Evolutionary conservation across 2,329 filamentous ascomycete genomes (phyloP).

Genomic region (Aureobasidium sp.): DNA sequence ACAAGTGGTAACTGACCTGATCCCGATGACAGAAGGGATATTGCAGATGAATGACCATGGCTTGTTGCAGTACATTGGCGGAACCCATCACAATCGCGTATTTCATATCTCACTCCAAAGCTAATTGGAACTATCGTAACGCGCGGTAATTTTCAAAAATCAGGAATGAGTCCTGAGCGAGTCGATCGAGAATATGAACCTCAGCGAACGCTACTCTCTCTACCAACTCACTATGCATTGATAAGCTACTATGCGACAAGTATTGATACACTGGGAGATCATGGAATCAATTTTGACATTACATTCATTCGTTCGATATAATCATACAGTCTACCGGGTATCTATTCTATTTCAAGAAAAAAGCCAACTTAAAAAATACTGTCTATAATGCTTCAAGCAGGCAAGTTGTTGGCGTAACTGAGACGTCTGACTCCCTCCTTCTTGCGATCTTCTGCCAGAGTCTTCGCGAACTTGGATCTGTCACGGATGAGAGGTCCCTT

Average conservation of each 20-base stretch:
- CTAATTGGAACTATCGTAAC: too few relatives aligned
- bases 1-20: not conserved
- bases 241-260: too few relatives aligned
- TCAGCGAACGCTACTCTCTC: too few relatives aligned
- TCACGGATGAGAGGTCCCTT: slow-evolving; percentile 45
- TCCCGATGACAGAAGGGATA: not conserved
- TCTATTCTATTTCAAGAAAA: not conserved
- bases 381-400: not conserved
- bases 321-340: not conserved
- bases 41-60: too few relatives aligned
- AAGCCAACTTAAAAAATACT: not conserved
- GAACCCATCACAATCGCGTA: too few relatives aligned
- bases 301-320: not conserved
- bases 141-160: too few relatives aligned
- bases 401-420: slow-evolving; percentile 11
- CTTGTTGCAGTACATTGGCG: too few relatives aligned
- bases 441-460: slow-evolving; percentile 29
- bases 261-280: not conserved
- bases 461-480: slow-evolving; percentile 44
- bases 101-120: too few relatives aligned
- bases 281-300: too few relatives aligned
- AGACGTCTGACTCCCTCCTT: slow-evolving; percentile 21
- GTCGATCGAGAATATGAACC: too few relatives aligned
- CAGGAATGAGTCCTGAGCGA: too few relatives aligned
- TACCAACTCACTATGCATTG: too few relatives aligned